A percentile compares a stretch with the other conserved stretches of the same genome.
phyloP scores from a whole-genome alignment of 2,329 filamentous ascomycete species.

The Beauveria sp. region DNA sequence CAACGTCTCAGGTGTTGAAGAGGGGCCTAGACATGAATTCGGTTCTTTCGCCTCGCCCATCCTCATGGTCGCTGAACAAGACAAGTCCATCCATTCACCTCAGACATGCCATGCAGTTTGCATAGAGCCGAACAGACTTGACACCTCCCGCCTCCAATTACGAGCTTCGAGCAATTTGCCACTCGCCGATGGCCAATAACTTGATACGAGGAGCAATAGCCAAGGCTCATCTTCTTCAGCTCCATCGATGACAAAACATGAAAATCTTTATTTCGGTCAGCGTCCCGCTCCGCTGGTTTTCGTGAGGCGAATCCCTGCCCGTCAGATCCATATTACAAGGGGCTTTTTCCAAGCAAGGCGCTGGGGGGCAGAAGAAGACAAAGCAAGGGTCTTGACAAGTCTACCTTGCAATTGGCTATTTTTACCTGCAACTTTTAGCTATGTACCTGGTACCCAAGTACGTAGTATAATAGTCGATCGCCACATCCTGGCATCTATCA shows the following conservation, averaged over 20 bases:
- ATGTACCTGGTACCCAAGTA: too few species aligned
- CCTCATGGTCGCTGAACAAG: neutral
- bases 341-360: neutral
- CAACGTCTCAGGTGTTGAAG: constrained; percentile 15
- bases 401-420: neutral
- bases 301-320: neutral
- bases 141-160: too few species aligned
- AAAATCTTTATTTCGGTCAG: neutral
- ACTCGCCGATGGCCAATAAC: too few species aligned
- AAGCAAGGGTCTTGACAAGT: constrained; percentile 1
- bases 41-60: neutral
- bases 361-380: neutral
- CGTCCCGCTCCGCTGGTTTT: neutral
- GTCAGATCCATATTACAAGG: constrained; percentile 1
- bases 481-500: too few species aligned
- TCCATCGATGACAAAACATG: too few species aligned
- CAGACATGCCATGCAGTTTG: neutral
- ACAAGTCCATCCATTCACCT: neutral
- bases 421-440: neutral
- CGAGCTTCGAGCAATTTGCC: too few species aligned
- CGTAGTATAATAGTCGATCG: too few species aligned
- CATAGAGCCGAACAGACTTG: neutral
- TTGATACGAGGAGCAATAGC: neutral
- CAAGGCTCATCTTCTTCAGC: too few species aligned
- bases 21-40: neutral